Evolutionary conservation across 2,329 filamentous ascomycete genomes (phyloP).

Genomic region (Byssothecium circinans): DNA sequence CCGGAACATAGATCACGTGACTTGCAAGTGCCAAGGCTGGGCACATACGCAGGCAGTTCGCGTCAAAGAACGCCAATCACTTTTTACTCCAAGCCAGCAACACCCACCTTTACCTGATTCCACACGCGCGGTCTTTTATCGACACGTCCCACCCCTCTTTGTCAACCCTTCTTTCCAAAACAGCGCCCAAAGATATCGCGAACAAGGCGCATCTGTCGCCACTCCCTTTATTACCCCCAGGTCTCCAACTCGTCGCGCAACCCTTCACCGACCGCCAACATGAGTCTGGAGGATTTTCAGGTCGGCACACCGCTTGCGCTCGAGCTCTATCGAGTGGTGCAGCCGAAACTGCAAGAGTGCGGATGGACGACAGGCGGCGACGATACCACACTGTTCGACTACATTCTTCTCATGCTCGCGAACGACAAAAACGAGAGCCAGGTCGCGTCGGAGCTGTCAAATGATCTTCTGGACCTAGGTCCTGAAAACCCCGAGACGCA

Average conservation of each 20-base stretch:
- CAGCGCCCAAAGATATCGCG: slow-evolving; percentile 17
- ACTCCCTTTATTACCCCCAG: slow-evolving; percentile 21
- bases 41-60: background rate
- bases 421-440: slow-evolving; percentile 93
- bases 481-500: slow-evolving; percentile 80
- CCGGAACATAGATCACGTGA: no score
- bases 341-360: slow-evolving; percentile 88
- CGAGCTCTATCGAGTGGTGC: slow-evolving; percentile 78
- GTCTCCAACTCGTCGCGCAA: slow-evolving; percentile 17
- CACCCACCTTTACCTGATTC: background rate
- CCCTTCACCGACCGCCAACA: slow-evolving; percentile 5
- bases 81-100: background rate
- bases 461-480: slow-evolving; percentile 79
- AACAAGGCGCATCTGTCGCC: slow-evolving; percentile 25
- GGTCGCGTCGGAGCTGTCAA: slow-evolving; percentile 83
- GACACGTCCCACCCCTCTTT: slow-evolving; percentile 12
- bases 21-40: background rate
- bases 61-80: slow-evolving; percentile 6
- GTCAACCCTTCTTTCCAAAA: slow-evolving; percentile 11
- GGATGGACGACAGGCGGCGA: slow-evolving; percentile 84
- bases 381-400: slow-evolving; percentile 86
- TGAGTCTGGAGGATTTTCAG: slow-evolving; percentile 72
- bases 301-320: slow-evolving; percentile 82
- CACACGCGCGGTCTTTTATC: slow-evolving; percentile 2
- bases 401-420: slow-evolving; percentile 94